Evolutionary conservation across 306 rosid species (phyloP).

Genomic region (Begonia loranthoides): DNA sequence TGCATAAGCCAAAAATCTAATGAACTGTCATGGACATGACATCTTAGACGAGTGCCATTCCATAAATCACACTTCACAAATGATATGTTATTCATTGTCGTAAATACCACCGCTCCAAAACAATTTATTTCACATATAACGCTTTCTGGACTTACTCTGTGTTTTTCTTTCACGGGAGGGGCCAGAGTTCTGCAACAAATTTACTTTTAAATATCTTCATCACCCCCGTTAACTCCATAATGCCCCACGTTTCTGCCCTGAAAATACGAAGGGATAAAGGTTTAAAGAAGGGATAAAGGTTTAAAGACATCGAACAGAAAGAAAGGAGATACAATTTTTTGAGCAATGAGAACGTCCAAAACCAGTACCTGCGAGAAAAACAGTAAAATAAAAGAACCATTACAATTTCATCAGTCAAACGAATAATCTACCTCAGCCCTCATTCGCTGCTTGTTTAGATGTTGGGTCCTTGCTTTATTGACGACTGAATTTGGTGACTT

Average conservation of each 20-base stretch:
- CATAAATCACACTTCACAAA: too few relatives aligned
- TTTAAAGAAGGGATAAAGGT: background rate
- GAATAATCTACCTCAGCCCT: slow-evolving; percentile 42
- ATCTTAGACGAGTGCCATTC: too few relatives aligned
- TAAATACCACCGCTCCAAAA: too few relatives aligned
- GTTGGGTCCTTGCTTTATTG: slow-evolving; percentile 85
- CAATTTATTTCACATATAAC: too few relatives aligned
- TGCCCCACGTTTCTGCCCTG: slow-evolving; percentile 80
- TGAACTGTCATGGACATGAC: too few relatives aligned
- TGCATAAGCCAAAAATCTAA: too few relatives aligned
- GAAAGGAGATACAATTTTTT: too few relatives aligned
- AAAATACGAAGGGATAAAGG: background rate
- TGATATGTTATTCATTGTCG: too few relatives aligned
- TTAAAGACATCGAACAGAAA: too few relatives aligned
- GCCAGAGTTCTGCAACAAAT: background rate
- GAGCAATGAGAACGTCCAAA: background rate
- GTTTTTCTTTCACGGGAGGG: too few relatives aligned
- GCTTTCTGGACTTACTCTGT: too few relatives aligned
- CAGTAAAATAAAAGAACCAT: background rate
- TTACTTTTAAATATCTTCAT: slow-evolving; percentile 25
- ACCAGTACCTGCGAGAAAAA: background rate
- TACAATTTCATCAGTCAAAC: too few relatives aligned
- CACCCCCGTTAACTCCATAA: slow-evolving; percentile 40
- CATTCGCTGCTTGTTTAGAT: slow-evolving; percentile 68
- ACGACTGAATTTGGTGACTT: slow-evolving; percentile 71